Base-by-base conservation (phyloP, 78 protist species). In the Speleostelium caveatum region DNA sequence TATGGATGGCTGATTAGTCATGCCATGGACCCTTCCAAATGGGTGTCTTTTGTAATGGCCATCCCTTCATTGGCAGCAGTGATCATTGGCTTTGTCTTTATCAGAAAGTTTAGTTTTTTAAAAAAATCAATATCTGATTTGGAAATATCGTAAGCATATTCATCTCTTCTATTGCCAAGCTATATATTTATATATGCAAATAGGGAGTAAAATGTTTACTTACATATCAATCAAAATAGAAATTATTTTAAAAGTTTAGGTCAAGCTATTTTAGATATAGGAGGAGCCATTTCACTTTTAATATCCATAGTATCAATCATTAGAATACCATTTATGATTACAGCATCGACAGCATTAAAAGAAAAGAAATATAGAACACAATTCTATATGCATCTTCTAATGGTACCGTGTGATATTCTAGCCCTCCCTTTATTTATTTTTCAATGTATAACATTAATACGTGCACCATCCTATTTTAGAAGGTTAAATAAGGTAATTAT, bases 251-350 rank as follows among this genome's bases (percentile, higher is more conserved):
- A 76, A 68, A 41, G 56, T 22, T 32, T 86, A 21, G 49, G 45
- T 0, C 55, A 86, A 45, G 16, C 73, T 10, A 6, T 83, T 30
- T 55, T 71, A 10, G 91, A 83, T 59, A n/a, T 83, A 12, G 77
- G 77, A 1, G 91, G 79, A 59, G n/a, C 42, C 1, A 2, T 83
- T 28, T 33, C 91, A 41, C 59, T 83, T 30, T 6, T 69, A 19
- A 14, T 83, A 30, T 83, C 91, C 19, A 41, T 83, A 16, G 78
- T 30, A 26, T 51, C 91, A 21, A 49, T 83, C 24, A 35, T 83
- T 42, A 73, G 91, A 60, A 73, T 76, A 28, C 93, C 93, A 26
- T 86, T 73, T 35, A 42, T 86, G 62, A 16, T 75, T 8, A 53
- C 49, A 12, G 3, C 80, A 58, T 4, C 35, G 6, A 30, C 69